Percentiles rank a stretch among this genome's conserved stretches.
Evolutionary conservation across 2,329 filamentous ascomycete species (phyloP).

Genomic region (Stagonosporopsis tanaceti): DNA sequence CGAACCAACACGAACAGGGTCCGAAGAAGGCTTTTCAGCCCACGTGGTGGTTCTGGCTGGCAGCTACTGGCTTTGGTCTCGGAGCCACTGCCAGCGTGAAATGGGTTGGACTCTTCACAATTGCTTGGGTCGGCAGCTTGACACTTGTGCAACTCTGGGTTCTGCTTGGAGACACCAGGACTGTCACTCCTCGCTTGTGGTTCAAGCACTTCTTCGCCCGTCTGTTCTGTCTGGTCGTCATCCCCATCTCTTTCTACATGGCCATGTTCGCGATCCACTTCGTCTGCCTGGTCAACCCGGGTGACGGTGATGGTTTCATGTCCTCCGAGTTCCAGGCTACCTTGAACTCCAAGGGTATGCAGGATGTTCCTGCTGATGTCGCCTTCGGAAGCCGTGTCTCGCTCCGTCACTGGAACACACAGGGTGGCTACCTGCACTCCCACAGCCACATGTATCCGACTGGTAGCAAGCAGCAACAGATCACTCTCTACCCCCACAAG

Average conservation of each 20-base stretch:
- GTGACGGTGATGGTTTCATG: slow-evolving; percentile 99
- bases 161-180: slow-evolving; percentile 85
- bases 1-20: slow-evolving; percentile 94
- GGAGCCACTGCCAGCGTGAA: slow-evolving; percentile 95
- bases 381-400: slow-evolving; percentile 85
- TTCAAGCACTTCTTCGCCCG: slow-evolving; percentile 94
- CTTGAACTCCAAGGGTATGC: slow-evolving; percentile 95
- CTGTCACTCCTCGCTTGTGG: slow-evolving; percentile 84
- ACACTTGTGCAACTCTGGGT: slow-evolving; percentile 95
- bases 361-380: slow-evolving; percentile 91
- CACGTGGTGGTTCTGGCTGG: slow-evolving; percentile 98
- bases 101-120: slow-evolving; percentile 98
- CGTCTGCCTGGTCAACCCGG: slow-evolving; percentile 88
- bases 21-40: slow-evolving; percentile 85
- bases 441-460: slow-evolving; percentile 97
- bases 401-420: slow-evolving; percentile 94
- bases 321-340: slow-evolving; percentile 99
- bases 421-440: slow-evolving; percentile 96
- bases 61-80: slow-evolving; percentile 82
- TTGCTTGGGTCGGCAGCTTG: slow-evolving; percentile 94
- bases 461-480: slow-evolving; percentile 97
- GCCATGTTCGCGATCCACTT: slow-evolving; percentile 98
- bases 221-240: slow-evolving; percentile 87
- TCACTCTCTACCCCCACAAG: slow-evolving; percentile 98
- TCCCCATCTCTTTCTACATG: slow-evolving; percentile 91